Conservation (phyloP, 352 stramenopile species). For the Phytophthora macrochlamydospora region DNA sequence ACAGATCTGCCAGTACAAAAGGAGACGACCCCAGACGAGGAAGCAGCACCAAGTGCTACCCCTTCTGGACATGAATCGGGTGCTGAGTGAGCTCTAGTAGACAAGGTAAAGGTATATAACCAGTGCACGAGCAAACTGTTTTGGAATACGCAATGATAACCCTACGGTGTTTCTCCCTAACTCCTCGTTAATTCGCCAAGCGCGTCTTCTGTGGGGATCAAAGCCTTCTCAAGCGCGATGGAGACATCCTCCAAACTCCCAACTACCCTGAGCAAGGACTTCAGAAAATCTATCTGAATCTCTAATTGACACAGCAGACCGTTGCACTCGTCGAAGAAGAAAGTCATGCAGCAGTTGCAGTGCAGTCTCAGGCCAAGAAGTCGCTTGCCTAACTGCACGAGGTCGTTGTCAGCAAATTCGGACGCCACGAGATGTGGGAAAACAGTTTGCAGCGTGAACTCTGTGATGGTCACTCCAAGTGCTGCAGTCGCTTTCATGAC, state of each 20-base stretch:
- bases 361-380: not conserved
- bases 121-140: not conserved
- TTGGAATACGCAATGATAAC: not conserved
- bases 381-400: not conserved
- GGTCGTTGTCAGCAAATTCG: not conserved
- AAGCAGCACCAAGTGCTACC: too few relatives aligned
- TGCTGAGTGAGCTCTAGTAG: too few relatives aligned
- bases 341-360: slow-evolving; percentile 3
- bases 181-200: not conserved
- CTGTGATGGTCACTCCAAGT: slow-evolving; percentile 10
- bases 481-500: slow-evolving; percentile 1
- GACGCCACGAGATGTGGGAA: slow-evolving; percentile 4
- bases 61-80: too few relatives aligned
- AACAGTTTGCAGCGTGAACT: slow-evolving; percentile 2
- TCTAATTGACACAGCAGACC: slow-evolving; percentile 2
- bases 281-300: slow-evolving; percentile 2
- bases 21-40: too few relatives aligned
- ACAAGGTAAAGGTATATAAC: too few relatives aligned
- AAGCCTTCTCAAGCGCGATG: not conserved
- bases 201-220: slow-evolving; percentile 1
- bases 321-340: slow-evolving; percentile 9
- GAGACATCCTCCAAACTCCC: not conserved
- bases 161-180: not conserved
- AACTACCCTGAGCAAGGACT: not conserved
- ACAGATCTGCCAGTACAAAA: too few relatives aligned